Evolutionary conservation across 2,329 filamentous ascomycete species (phyloP).

Genomic region (Madurella mycetomatis): DNA sequence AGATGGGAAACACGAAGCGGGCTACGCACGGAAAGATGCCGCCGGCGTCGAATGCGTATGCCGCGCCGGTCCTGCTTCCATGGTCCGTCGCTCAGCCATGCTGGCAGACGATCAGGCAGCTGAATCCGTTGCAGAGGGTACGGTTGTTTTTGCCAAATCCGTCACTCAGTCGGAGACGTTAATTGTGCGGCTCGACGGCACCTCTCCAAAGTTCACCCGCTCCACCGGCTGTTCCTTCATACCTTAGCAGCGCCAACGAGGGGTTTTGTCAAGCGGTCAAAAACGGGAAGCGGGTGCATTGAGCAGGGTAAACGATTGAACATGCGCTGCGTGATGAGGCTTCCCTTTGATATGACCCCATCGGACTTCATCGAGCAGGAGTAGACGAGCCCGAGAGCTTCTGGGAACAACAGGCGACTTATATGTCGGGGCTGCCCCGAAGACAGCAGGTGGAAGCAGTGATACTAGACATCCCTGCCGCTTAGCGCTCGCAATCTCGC

Average conservation of each 20-base stretch:
- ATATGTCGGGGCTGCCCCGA: too few species aligned
- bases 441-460: too few species aligned
- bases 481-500: too few species aligned
- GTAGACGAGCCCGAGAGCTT: too few species aligned
- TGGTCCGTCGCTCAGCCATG: constrained; percentile 39
- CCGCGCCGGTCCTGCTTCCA: constrained; percentile 40
- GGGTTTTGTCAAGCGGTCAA: neutral
- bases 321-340: too few species aligned
- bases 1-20: constrained; percentile 4
- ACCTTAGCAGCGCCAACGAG: neutral
- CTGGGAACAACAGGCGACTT: too few species aligned
- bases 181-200: constrained; percentile 5
- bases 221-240: constrained; percentile 13
- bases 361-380: too few species aligned
- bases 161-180: constrained; percentile 1
- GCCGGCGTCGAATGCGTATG: constrained; percentile 42
- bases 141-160: constrained; percentile 1
- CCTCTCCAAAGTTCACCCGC: constrained; percentile 7
- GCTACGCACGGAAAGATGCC: constrained; percentile 49
- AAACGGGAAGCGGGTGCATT: neutral
- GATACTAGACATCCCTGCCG: too few species aligned
- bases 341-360: too few species aligned
- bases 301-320: neutral
- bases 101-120: constrained; percentile 12
- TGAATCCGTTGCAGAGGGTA: neutral